phyloP scores from a whole-genome alignment of 495 filamentous ascomycete genomes.

The Talaromyces liani region DNA sequence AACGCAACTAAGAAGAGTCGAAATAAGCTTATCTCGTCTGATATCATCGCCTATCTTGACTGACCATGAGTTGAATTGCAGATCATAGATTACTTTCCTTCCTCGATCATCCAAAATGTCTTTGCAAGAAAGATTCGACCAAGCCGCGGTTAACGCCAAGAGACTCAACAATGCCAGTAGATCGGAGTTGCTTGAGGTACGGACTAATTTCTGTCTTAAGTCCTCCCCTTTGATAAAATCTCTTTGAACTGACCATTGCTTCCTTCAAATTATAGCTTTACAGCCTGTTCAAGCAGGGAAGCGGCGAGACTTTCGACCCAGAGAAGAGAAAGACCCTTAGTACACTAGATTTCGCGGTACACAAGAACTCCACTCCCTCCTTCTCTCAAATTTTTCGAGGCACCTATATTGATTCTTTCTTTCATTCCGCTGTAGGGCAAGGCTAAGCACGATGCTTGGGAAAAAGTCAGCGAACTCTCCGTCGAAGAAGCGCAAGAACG shows the following conservation, averaged over 20 bases:
- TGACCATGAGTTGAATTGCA: neutral
- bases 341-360: conserved; percentile 47
- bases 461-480: conserved; percentile 51
- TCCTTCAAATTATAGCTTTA: conserved; percentile 37
- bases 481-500: conserved; percentile 59
- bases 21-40: neutral
- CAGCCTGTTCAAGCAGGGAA: conserved; percentile 51
- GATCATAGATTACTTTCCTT: neutral
- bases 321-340: conserved; percentile 25
- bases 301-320: conserved; percentile 28
- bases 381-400: neutral
- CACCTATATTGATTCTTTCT: neutral
- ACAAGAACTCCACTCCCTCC: neutral
- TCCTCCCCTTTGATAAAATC: neutral
- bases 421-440: conserved; percentile 48
- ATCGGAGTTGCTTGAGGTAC: neutral
- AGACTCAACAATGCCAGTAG: conserved; percentile 46
- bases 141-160: conserved; percentile 47
- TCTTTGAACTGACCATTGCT: neutral
- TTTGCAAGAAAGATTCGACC: conserved; percentile 21
- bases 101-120: neutral
- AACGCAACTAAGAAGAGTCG: neutral
- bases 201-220: neutral
- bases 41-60: neutral
- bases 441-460: conserved; percentile 71